These are phyloP conservation scores for Xylaria sp. DNA, from an alignment of 2,329 filamentous ascomycete species.

Conservation along the genomic window DNA sequence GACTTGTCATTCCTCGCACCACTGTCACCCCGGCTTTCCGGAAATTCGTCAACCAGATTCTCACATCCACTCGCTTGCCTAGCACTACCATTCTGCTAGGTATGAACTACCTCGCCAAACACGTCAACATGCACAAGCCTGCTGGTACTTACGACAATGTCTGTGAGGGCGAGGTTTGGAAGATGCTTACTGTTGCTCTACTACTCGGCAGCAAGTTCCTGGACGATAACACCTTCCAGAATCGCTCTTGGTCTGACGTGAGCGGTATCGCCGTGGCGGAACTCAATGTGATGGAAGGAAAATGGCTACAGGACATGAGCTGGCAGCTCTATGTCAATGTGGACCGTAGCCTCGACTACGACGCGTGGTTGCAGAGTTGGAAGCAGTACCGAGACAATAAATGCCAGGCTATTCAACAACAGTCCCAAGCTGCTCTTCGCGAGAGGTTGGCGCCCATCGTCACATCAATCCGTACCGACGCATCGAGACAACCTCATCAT, in stretches of 20 bases:
- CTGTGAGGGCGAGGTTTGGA: conserved; percentile 78
- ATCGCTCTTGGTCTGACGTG: conserved; percentile 94
- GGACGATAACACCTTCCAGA: conserved; percentile 97
- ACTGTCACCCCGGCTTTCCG: conserved; percentile 74
- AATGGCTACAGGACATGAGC: conserved; percentile 83
- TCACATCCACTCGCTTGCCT: conserved; percentile 87
- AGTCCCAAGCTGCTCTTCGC: conserved; percentile 52
- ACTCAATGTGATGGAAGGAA: conserved; percentile 83
- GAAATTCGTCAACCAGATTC: conserved; percentile 89
- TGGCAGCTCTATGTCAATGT: conserved; percentile 90
- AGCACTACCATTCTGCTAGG: conserved; percentile 90
- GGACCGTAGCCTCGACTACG: conserved; percentile 73
- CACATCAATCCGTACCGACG: conserved; percentile 54
- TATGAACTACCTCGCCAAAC: conserved; percentile 85
- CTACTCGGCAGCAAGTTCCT: conserved; percentile 93
- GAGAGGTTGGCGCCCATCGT: conserved; percentile 57
- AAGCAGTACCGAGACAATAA: conserved; percentile 61
- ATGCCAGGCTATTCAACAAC: conserved; percentile 40
- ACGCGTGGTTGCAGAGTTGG: conserved; percentile 67
- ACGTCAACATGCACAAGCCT: conserved; percentile 75
- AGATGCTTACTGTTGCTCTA: conserved; percentile 82
- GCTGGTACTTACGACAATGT: conserved; percentile 58
- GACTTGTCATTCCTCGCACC: conserved; percentile 59
- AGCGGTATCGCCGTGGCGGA: conserved; percentile 86
- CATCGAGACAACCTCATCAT: conserved; percentile 39